Evolutionary conservation across 2,329 filamentous ascomycete species (phyloP).

Genomic region (Metarhizium humberi): DNA sequence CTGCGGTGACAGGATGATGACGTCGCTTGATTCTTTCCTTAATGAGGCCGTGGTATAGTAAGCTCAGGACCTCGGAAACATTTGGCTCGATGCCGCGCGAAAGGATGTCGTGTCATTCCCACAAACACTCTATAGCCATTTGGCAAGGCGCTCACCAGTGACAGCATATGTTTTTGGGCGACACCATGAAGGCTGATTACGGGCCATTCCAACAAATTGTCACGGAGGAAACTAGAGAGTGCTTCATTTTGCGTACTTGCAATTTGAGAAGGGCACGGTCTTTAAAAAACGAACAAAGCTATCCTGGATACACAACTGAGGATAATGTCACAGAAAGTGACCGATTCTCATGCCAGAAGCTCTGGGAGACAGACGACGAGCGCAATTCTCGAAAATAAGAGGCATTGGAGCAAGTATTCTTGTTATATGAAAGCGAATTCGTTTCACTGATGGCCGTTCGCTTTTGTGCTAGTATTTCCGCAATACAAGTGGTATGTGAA

Average conservation of each 20-base stretch:
- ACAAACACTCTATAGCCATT: conserved; percentile 43
- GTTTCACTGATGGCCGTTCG: conserved; percentile 41
- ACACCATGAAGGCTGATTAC: conserved; percentile 26
- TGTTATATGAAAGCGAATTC: conserved; percentile 25
- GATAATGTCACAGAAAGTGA: conserved; percentile 46
- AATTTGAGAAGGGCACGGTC: conserved; percentile 42
- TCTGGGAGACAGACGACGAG: conserved; percentile 38
- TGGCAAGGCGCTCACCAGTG: conserved; percentile 50
- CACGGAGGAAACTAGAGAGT: conserved; percentile 51
- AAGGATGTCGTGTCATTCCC: conserved; percentile 42
- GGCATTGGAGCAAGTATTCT: conserved; percentile 38
- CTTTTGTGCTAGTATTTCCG: conserved; percentile 35
- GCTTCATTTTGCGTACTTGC: conserved; percentile 52
- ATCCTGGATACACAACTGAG: conserved; percentile 43
- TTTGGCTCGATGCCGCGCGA: conserved; percentile 38
- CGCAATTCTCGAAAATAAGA: conserved; percentile 32
- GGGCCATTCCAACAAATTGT: conserved; percentile 39
- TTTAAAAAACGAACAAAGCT: conserved; percentile 28
- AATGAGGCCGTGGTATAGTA: conserved; percentile 43
- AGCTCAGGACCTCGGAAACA: conserved; percentile 38
- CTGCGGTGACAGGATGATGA: conserved; percentile 24
- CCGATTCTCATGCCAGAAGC: conserved; percentile 21
- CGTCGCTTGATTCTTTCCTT: conserved; percentile 37
- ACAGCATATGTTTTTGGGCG: conserved; percentile 38
- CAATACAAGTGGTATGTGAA: conserved; percentile 30